Evolutionary conservation across 2,329 filamentous ascomycete genomes (phyloP), one percentile per base, ranked within the genome.

Genomic region (Fusarium subtropicale): DNA sequence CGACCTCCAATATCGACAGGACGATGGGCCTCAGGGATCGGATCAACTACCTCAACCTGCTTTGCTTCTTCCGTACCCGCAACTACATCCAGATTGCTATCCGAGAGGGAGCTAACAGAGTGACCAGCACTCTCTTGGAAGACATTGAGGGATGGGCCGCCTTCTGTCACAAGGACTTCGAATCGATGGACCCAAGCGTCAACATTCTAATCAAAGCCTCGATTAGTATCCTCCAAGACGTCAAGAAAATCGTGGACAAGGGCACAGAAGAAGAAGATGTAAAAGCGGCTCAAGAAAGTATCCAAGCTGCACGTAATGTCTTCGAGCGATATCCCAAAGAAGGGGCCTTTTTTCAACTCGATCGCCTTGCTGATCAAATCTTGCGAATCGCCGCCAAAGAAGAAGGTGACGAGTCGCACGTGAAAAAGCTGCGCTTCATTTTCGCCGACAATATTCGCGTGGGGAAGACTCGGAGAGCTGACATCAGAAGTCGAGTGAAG

Each of bases 31-130:
- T 56, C n/a, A 50, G 39, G 50, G 67, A 70, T 20, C 46, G 63
- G 22, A 70, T 70, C 38, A 69, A 69, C 46, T 69, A 68, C 26
- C 62, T 70, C 30, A 68, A 70, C 44, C 26, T 69, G 10, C 30
- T 45, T 18, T 67, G 38, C 38, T 70, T 70, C 54, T 20, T 69
- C 38, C 46, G 66, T 10, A 70, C 62, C 12, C 58, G 62, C 30
- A 70, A 60, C 38, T 68, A 68, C 39, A 33, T 69, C 8, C 46
- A 61, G 26, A 36, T 71, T 2, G 63, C 67, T 28, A 36, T 71
- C 2, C 55, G 51, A 15, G 39, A 53, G 44, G 47, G 48, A 0
- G 20, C 48, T 22, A 30, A 52, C 22, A 39, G 34, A 26, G 24
- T 68, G 26, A 39, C 51, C 10, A 57, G 48, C 9, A 15, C 54